A percentile compares a stretch with the other conserved stretches of the same genome.
Conservation (phyloP, 2,329 filamentous ascomycete genomes). For the Xylariaceae sp. region DNA sequence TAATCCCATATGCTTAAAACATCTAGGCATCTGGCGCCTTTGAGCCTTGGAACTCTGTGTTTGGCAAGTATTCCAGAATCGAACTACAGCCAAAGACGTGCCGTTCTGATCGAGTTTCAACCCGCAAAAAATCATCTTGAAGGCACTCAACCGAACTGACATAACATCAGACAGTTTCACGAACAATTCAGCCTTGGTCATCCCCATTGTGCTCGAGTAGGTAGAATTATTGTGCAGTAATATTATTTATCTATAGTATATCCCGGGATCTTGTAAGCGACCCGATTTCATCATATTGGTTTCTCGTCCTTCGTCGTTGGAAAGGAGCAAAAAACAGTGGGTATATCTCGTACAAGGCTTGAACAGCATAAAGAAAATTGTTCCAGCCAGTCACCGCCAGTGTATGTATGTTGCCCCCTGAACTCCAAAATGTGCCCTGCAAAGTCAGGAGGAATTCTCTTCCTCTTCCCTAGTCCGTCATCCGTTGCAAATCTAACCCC, state of each 20-base stretch:
- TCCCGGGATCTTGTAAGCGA: constrained; percentile 3
- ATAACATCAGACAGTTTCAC: no score
- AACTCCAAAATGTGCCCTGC: constrained; percentile 19
- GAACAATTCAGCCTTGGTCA: no score
- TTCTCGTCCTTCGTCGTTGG: constrained; percentile 9
- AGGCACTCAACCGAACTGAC: no score
- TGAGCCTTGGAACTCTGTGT: no score
- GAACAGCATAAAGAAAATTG: constrained; percentile 10
- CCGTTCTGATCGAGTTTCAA: no score
- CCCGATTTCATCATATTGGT: constrained; percentile 11
- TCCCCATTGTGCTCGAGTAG: neutral
- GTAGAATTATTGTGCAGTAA: no score
- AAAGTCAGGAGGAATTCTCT: constrained; percentile 14
- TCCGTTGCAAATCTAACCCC: no score
- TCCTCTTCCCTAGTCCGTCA: constrained; percentile 1
- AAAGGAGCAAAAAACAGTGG: constrained; percentile 14
- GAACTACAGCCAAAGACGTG: no score
- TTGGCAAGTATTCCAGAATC: no score
- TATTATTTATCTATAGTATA: constrained; percentile 10
- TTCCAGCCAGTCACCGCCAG: constrained; percentile 10
- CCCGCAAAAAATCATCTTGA: no score
- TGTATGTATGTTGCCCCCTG: constrained; percentile 18
- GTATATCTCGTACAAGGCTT: constrained; percentile 18
- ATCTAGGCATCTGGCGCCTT: no score
- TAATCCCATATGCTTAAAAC: no score